Evolutionary conservation across 208 protist genomes (phyloP), one percentile per base, ranked within the genome.

Genomic region (Leishmania lainsoni): DNA sequence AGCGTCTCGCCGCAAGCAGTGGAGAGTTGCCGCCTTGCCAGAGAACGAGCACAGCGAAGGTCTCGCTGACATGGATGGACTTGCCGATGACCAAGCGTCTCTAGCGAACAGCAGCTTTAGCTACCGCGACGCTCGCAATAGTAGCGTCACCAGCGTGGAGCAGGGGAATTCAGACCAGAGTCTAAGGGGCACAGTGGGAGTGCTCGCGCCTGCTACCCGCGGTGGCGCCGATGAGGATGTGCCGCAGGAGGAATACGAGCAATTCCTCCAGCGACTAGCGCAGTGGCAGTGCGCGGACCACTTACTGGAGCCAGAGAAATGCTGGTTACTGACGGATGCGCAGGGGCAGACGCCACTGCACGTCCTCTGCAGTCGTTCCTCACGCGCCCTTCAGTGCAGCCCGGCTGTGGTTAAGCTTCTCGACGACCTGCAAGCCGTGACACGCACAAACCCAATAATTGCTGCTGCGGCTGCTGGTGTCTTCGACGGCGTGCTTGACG

Each of bases 331-430:
- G 74, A 84, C 87, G 17, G 90, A 96, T 80, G 74, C 80, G 49
- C 54, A 83, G 0, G 88, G 83, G 5, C 83, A 84, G 26, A 94
- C 87, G 0, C 87, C 90, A 29, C 83, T 96, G 75, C 93, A 96
- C 83, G 48, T 91, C 42, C 65, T 96, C 16, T 96, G 90, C 74
- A 66, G 81, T 35, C 89, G 90, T 29, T 71, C 66, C n/a, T 85
- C 86, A 9, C 78, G 61, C 10, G 52, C 70, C 3, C 73, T 78
- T 29, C 91, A 96, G 83, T 59, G 42, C 32, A 52, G 54, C 5
- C 73, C 79, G 0, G 86, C 90, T n/a, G 58, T 94, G 26, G 79
- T 90, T 20, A 56, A 84, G 51, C 82, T 96, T 42, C 68, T 83
- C 61, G 49, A 61, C 4, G 83, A 87, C 32, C 35, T 81, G 59